phyloP scores from a whole-genome alignment of 768 basidiomycete genomes.

The Leccinum arenicola region DNA sequence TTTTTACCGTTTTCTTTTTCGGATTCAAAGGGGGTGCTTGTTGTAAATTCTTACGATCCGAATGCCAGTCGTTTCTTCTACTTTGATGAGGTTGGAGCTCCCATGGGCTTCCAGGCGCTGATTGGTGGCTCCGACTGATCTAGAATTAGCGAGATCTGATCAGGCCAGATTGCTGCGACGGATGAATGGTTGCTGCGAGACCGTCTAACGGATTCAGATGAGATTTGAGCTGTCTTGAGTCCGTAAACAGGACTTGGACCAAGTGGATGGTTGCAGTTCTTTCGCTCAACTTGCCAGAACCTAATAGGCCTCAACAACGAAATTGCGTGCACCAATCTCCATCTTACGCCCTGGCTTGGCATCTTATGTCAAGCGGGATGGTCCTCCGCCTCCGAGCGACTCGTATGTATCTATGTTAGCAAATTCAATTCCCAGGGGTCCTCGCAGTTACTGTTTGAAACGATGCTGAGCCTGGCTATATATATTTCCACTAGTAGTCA shows the following conservation, averaged over 20 bases:
- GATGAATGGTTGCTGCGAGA: background rate
- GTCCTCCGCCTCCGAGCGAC: background rate
- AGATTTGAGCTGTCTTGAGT: background rate
- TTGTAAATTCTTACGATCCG: conserved; percentile 18
- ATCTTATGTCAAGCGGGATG: background rate
- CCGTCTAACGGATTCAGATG: background rate
- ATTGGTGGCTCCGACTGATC: background rate
- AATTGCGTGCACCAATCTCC: background rate
- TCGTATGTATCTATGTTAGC: too few relatives aligned
- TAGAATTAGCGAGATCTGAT: background rate
- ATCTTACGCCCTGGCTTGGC: background rate
- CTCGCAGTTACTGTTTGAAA: background rate
- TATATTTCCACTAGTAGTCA: background rate
- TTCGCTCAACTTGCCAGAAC: background rate
- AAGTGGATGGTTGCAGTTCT: too few relatives aligned
- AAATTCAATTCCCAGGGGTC: too few relatives aligned
- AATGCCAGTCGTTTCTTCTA: conserved; percentile 6
- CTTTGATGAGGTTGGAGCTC: background rate
- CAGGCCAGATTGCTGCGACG: background rate
- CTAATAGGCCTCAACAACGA: background rate
- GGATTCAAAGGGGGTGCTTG: conserved; percentile 15
- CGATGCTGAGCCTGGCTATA: background rate
- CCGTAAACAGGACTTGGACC: background rate
- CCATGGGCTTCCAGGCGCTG: background rate
- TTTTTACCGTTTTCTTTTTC: conserved; percentile 1